Percentiles rank a stretch among this genome's conserved stretches.
These are phyloP conservation scores for Wickerhamomyces sp. DNA, from an alignment of 1,139 yeast genomes.

Conservation along the genomic window DNA sequence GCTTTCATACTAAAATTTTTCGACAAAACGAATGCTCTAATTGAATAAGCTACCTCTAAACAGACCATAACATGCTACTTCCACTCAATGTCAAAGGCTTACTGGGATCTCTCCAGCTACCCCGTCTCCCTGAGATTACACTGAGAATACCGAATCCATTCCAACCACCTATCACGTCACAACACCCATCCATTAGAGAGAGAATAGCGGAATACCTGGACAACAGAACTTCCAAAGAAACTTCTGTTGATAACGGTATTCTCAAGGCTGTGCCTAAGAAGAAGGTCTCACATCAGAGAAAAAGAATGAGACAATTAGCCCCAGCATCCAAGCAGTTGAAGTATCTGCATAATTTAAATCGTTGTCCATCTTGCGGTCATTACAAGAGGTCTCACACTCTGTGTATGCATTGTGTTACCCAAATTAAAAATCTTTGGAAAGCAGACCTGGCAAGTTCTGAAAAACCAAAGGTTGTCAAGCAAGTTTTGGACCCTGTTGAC, in stretches of 20 bases:
- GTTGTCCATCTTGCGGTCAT: conserved; percentile 96
- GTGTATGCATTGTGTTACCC: conserved; percentile 89
- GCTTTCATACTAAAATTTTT: no score
- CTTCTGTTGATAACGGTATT: conserved; percentile 54
- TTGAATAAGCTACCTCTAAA: background rate
- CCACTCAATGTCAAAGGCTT: conserved; percentile 15
- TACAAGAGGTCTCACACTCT: conserved; percentile 84
- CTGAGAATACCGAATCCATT: conserved; percentile 21
- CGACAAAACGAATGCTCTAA: background rate
- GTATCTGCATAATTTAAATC: conserved; percentile 67
- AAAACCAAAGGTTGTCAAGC: conserved; percentile 19
- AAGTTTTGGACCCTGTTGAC: conserved; percentile 57
- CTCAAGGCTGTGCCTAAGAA: conserved; percentile 89
- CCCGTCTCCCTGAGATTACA: conserved; percentile 21
- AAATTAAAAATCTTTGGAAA: conserved; percentile 72
- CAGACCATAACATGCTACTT: conserved; percentile 12
- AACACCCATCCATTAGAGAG: conserved; percentile 13
- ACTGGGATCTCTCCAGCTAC: conserved; percentile 7
- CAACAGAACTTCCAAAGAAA: conserved; percentile 19
- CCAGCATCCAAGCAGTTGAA: conserved; percentile 81
- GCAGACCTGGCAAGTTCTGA: conserved; percentile 33
- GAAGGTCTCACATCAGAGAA: conserved; percentile 81
- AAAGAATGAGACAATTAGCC: conserved; percentile 75
- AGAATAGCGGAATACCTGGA: conserved; percentile 21
- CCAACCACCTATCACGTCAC: conserved; percentile 5